Percentiles rank a stretch among this genome's conserved stretches.
These are phyloP conservation scores for Oryza punctata DNA, from an alignment of 176 grass and related monocot species.

Conservation along the genomic window DNA sequence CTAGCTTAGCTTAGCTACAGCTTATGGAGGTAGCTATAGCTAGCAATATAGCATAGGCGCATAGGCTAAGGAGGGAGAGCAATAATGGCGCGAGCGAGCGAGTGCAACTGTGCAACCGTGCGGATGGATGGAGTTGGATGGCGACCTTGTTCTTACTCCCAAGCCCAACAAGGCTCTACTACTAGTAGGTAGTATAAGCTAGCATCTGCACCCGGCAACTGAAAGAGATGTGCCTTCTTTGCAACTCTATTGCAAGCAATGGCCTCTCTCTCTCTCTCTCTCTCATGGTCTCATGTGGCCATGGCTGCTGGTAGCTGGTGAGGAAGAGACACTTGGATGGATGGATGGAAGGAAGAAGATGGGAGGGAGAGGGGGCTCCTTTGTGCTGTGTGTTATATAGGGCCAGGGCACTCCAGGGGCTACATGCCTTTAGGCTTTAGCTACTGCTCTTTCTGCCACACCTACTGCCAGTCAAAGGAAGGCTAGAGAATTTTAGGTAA, in stretches of 20 bases:
- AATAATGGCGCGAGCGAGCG: slow-evolving; percentile 11
- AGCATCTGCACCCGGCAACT: too few species aligned
- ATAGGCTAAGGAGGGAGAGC: background rate
- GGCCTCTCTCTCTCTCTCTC: background rate
- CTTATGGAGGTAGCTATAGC: too few species aligned
- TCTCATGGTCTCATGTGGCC: slow-evolving; percentile 19
- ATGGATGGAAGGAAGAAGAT: background rate
- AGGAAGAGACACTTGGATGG: background rate
- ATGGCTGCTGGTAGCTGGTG: slow-evolving; percentile 11
- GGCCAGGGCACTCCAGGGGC: too few species aligned
- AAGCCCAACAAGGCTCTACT: background rate
- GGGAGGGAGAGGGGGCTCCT: background rate
- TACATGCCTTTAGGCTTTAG: background rate
- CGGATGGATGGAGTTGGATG: background rate
- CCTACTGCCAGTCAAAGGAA: background rate
- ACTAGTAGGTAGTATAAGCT: background rate
- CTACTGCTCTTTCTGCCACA: background rate
- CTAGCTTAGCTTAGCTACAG: background rate
- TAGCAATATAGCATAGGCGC: too few species aligned
- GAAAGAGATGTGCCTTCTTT: too few species aligned
- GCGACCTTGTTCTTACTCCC: slow-evolving; percentile 37
- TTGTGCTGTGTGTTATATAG: slow-evolving; percentile 35
- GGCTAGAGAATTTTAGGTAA: background rate
- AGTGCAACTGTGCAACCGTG: slow-evolving; percentile 16
- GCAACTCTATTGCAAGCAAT: background rate